These are phyloP conservation scores for Lecanicillium sp. DNA, from an alignment of 2,329 filamentous ascomycete genomes.

Conservation along the genomic window DNA sequence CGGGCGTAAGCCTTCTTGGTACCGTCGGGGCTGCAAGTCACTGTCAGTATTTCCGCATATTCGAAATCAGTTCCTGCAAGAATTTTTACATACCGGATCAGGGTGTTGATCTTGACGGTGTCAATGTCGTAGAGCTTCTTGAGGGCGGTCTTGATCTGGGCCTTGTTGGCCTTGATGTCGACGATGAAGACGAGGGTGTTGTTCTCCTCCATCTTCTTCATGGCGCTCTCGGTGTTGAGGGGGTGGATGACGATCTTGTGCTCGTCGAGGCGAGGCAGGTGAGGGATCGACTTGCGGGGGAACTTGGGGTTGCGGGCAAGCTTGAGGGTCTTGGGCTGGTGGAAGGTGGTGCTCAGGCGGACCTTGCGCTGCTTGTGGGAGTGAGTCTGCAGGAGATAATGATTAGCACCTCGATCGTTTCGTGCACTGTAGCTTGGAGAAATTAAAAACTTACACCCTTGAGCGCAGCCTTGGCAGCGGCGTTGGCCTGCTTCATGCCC, in stretches of 20 bases:
- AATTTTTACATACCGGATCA: slow-evolving; percentile 66
- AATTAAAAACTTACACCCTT: slow-evolving; percentile 70
- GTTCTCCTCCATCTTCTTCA: slow-evolving; percentile 99
- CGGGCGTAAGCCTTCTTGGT: slow-evolving; percentile 98
- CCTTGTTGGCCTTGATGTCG: slow-evolving; percentile 97
- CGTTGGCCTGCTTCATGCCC: slow-evolving; percentile 79
- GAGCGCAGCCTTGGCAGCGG: slow-evolving; percentile 92
- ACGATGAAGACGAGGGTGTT: slow-evolving; percentile 99
- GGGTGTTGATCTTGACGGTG: slow-evolving; percentile 97
- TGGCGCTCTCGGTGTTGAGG: slow-evolving; percentile 98
- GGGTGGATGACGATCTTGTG: slow-evolving; percentile 98
- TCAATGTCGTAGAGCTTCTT: slow-evolving; percentile 99
- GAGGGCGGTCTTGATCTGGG: slow-evolving; percentile 94
- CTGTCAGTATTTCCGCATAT: slow-evolving; percentile 17
- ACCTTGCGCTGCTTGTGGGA: slow-evolving; percentile 87
- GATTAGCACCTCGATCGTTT: too few relatives aligned
- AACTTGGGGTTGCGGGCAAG: slow-evolving; percentile 91
- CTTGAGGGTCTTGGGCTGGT: slow-evolving; percentile 93
- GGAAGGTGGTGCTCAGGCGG: slow-evolving; percentile 89
- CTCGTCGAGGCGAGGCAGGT: slow-evolving; percentile 87
- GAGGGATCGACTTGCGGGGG: slow-evolving; percentile 89
- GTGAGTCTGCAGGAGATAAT: slow-evolving; percentile 37
- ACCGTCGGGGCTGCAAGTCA: slow-evolving; percentile 70
- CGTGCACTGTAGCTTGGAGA: slow-evolving; percentile 11
- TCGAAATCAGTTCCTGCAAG: slow-evolving; percentile 20